Evolutionary conservation across 1,284 basidiomycete species (phyloP).

Genomic region (Naganishia sp.): DNA sequence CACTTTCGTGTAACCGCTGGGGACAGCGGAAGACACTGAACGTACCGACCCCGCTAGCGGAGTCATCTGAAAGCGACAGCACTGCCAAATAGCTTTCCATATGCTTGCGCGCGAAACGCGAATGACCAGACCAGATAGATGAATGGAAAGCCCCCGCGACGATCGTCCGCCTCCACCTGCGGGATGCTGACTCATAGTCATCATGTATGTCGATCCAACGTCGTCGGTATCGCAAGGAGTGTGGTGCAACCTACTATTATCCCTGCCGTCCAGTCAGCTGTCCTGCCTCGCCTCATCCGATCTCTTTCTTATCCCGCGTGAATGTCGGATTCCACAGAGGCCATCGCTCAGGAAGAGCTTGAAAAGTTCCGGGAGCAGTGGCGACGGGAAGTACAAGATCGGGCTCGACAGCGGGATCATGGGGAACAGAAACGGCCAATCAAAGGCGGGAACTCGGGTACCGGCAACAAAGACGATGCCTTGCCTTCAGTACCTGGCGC

Average conservation of each 20-base stretch:
- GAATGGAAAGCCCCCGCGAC: no score
- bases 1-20: not conserved
- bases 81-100: no score
- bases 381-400: constrained; percentile 17
- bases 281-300: not conserved
- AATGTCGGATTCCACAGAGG: constrained; percentile 4
- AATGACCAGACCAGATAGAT: no score
- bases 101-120: no score
- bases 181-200: not conserved
- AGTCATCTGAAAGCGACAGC: no score
- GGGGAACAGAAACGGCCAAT: not conserved
- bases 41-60: not conserved
- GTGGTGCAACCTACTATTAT: not conserved
- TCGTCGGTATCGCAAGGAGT: not conserved
- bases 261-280: not conserved
- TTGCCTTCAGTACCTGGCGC: not conserved
- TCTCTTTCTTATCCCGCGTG: not conserved
- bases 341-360: constrained; percentile 6
- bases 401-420: constrained; percentile 8
- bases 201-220: not conserved
- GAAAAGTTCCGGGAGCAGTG: constrained; percentile 23
- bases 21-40: not conserved
- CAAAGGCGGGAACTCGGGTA: no score
- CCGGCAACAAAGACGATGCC: no score
- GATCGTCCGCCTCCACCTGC: not conserved